These are phyloP conservation scores for Debaryomyces tyrocola DNA, from an alignment of 805 yeast species.

Conservation along the genomic window DNA sequence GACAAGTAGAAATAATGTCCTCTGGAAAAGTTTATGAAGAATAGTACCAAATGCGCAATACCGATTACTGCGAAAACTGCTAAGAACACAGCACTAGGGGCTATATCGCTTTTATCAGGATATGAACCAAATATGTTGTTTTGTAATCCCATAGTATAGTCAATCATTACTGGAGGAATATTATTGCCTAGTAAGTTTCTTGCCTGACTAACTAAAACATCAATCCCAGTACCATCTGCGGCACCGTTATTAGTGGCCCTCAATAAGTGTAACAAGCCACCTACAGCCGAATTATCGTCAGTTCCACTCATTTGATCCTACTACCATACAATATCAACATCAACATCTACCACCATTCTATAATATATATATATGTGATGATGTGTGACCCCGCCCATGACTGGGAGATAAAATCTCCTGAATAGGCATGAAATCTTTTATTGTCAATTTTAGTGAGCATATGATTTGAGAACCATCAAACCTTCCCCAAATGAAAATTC, in stretches of 20 bases:
- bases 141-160: constrained; percentile 40
- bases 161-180: constrained; percentile 42
- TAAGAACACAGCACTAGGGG: constrained; percentile 58
- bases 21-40: constrained; percentile 46
- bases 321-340: no score
- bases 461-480: no score
- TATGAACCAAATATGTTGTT: constrained; percentile 61
- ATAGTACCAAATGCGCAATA: constrained; percentile 47
- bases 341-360: no score
- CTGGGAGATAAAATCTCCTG: no score
- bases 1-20: constrained; percentile 63
- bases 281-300: constrained; percentile 21
- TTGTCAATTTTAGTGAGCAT: no score
- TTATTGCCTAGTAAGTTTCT: constrained; percentile 28
- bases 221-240: constrained; percentile 31
- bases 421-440: no score
- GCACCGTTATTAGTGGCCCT: constrained; percentile 29
- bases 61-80: constrained; percentile 51
- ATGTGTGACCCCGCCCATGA: no score
- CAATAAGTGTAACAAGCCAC: constrained; percentile 29
- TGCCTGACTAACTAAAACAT: constrained; percentile 27
- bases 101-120: constrained; percentile 51
- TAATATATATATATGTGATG: no score
- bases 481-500: no score
- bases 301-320: constrained; percentile 5